phyloP scores from a whole-genome alignment of 2,329 filamentous ascomycete species.

The Apiospora sp. region DNA sequence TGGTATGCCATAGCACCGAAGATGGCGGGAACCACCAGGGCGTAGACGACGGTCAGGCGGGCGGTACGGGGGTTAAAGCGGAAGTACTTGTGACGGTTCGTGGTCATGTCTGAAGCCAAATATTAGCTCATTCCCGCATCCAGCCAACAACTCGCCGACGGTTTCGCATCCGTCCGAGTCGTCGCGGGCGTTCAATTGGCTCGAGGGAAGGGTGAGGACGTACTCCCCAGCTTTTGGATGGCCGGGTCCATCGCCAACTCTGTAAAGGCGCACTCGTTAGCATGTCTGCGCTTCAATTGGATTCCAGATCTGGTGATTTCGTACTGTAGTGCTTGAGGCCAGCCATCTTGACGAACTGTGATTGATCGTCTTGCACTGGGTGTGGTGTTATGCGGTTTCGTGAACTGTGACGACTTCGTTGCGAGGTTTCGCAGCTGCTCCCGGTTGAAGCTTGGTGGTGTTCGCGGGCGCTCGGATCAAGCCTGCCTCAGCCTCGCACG shows the following conservation, averaged over 20 bases:
- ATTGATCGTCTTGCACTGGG: conserved; percentile 26
- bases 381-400: conserved; percentile 22
- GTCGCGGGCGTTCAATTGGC: background rate
- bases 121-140: background rate
- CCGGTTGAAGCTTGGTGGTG: conserved; percentile 19
- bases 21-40: conserved; percentile 73
- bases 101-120: conserved; percentile 72
- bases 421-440: conserved; percentile 18
- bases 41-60: conserved; percentile 79
- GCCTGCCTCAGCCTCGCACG: background rate
- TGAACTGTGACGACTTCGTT: conserved; percentile 19
- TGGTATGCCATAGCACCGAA: conserved; percentile 77
- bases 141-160: background rate
- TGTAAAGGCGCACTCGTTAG: conserved; percentile 41
- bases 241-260: conserved; percentile 57
- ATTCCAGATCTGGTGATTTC: conserved; percentile 28
- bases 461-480: conserved; percentile 11
- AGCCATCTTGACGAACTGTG: conserved; percentile 48
- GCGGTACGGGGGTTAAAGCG: conserved; percentile 89
- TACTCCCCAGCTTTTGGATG: conserved; percentile 55
- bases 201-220: conserved; percentile 34
- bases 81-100: conserved; percentile 93
- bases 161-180: background rate
- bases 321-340: conserved; percentile 54
- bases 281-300: background rate